Conservation (phyloP, 805 yeast species). For the Helenozyma rhizophorensis region DNA sequence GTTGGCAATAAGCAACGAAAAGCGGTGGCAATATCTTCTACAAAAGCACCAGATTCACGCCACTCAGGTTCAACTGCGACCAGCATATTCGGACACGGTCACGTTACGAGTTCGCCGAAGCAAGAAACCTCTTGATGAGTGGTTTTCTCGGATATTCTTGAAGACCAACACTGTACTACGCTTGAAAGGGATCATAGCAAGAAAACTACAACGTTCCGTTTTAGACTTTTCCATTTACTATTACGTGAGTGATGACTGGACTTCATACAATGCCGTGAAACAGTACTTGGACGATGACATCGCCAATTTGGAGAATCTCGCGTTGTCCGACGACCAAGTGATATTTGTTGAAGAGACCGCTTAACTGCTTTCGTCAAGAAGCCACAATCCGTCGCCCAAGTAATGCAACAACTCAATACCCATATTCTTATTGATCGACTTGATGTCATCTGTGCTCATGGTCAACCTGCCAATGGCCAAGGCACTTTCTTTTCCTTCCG, state of each 20-base stretch:
- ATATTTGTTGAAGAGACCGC: conserved; percentile 13
- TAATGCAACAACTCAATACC: conserved; percentile 83
- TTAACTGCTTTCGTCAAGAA: conserved; percentile 36
- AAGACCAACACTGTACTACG: conserved; percentile 24
- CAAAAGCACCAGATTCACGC: conserved; percentile 26
- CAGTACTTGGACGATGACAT: conserved; percentile 26
- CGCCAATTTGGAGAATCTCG: conserved; percentile 22
- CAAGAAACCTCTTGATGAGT: conserved; percentile 1
- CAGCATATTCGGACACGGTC: conserved; percentile 1
- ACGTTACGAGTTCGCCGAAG: conserved; percentile 2
- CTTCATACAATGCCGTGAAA: conserved; percentile 9
- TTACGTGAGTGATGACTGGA: conserved; percentile 17
- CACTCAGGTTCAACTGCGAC: too few relatives aligned
- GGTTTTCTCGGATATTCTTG: conserved; percentile 18
- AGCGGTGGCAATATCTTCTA: conserved; percentile 42
- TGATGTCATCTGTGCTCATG: conserved; percentile 89
- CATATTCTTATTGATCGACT: conserved; percentile 75
- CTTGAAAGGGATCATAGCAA: conserved; percentile 31
- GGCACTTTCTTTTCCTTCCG: conserved; percentile 90
- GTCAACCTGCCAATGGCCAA: conserved; percentile 83
- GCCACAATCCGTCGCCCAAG: conserved; percentile 89
- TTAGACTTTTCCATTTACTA: conserved; percentile 23
- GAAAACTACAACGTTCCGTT: conserved; percentile 14
- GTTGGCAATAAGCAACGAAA: conserved; percentile 13
- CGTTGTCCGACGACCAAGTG: conserved; percentile 19